phyloP scores from a whole-genome alignment of 2,329 filamentous ascomycete species.

The Claviceps africana region DNA sequence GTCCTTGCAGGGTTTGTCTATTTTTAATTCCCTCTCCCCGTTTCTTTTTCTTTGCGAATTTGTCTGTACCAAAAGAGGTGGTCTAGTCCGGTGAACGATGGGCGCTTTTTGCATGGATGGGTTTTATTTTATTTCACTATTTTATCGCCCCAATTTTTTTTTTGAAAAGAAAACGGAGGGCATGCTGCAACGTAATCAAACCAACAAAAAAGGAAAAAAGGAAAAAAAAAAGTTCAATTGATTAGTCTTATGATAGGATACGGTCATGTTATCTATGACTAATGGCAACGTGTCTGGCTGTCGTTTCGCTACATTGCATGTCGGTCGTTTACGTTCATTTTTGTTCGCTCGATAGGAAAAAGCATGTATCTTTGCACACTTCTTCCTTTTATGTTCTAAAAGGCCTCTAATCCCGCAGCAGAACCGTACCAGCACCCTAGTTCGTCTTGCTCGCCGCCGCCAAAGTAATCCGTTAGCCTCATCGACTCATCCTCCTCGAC shows the following conservation, averaged over 20 bases:
- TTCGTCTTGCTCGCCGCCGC: slow-evolving; percentile 41
- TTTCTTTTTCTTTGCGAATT: neutral
- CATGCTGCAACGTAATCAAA: neutral
- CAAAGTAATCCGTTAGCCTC: slow-evolving; percentile 66
- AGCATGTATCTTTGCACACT: neutral
- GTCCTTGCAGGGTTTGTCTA: neutral
- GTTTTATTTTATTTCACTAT: neutral
- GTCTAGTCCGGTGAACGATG: neutral
- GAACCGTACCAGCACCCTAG: slow-evolving; percentile 72
- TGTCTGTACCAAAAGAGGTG: neutral
- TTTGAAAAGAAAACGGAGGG: neutral
- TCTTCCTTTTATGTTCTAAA: slow-evolving; percentile 28
- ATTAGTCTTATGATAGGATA: slow-evolving; percentile 7
- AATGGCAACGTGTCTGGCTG: neutral
- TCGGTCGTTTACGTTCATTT: neutral
- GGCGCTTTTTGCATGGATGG: slow-evolving; percentile 5
- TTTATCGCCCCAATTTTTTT: neutral
- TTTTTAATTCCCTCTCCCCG: neutral
- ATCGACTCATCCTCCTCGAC: slow-evolving; percentile 54
- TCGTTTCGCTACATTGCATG: neutral
- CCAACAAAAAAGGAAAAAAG: neutral
- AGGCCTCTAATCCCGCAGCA: slow-evolving; percentile 53
- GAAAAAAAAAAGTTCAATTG: neutral
- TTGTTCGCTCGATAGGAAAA: neutral
- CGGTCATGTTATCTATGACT: slow-evolving; percentile 8